Evolutionary conservation across 495 filamentous ascomycete species (phyloP), one percentile per base, ranked within the genome.

Genomic region (Daldinia vernicosa): DNA sequence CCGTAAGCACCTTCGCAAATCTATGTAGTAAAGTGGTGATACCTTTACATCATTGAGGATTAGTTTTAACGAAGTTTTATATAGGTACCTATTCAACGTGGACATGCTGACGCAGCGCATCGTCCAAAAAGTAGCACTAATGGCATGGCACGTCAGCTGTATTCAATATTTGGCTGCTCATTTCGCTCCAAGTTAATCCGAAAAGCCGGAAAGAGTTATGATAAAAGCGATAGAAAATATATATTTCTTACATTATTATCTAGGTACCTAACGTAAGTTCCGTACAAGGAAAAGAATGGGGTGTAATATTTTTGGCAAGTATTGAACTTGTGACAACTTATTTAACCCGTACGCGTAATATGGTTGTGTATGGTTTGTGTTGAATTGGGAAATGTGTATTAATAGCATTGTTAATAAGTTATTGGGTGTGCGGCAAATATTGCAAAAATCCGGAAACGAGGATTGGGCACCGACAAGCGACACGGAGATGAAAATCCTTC

Each of bases 401-500:
- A 71, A 54, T 62, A 66, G 63, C n/a, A n/a, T n/a, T n/a, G n/a
- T n/a, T n/a, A n/a, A n/a, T n/a, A n/a, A n/a, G n/a, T n/a, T n/a
- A 17, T 61, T 64, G 47, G 47, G 62, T 32, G 56, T 57, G 69
- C 52, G 45, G 53, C 45, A 63, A 71, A 63, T 67, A 22, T 71
- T 22, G 52, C 59, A 56, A 72, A 56, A 40, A 32, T 67, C 60
- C 55, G 64, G 69, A 68, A 72, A 50, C 69, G 69, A 72, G 69
- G 56, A 72, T 72, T 72, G 70, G 70, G 70, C 70, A 72, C 58
- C 70, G 65, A 72, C 64, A 64, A 67, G 47, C 63, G 65, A 63
- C 55, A 64, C 65, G 64, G 70, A 68, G 55, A 57, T 72, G 70
- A 64, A 64, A 68, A 72, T 72, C 70, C 70, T 72, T 65, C 51